phyloP scores from a whole-genome alignment of 2,329 filamentous ascomycete species.

The Hypoxylon sp. region DNA sequence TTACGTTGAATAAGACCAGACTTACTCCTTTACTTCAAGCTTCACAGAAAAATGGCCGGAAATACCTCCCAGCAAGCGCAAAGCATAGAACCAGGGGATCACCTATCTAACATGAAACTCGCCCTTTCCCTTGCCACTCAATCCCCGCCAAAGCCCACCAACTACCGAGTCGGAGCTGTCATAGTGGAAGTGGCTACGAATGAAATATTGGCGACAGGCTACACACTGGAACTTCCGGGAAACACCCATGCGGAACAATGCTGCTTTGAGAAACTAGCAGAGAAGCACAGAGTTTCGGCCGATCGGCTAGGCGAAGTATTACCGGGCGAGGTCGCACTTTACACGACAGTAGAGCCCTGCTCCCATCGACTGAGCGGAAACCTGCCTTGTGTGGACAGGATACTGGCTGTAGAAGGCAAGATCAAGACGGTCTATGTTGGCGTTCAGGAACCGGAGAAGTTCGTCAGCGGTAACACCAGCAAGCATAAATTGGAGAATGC shows the following conservation, averaged over 20 bases:
- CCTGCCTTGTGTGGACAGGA: constrained; percentile 80
- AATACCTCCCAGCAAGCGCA: constrained; percentile 13
- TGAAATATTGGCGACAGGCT: constrained; percentile 80
- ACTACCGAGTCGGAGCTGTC: constrained; percentile 95
- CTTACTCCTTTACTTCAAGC: constrained; percentile 1
- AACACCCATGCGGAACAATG: constrained; percentile 98
- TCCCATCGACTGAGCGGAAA: constrained; percentile 80
- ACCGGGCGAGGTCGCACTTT: constrained; percentile 72
- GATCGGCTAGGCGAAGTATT: constrained; percentile 65
- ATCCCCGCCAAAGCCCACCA: constrained; percentile 87
- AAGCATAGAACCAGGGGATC: constrained; percentile 55
- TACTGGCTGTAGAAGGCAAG: constrained; percentile 70
- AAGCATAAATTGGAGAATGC: constrained; percentile 75
- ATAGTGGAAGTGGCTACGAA: constrained; percentile 71
- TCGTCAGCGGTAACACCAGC: constrained; percentile 85
- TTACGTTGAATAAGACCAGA: neutral
- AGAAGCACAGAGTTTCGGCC: constrained; percentile 62
- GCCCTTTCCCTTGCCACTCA: constrained; percentile 81
- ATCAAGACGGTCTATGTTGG: constrained; percentile 88
- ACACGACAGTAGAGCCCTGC: constrained; percentile 94
- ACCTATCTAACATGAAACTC: constrained; percentile 69
- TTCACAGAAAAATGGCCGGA: constrained; percentile 36
- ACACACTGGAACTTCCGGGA: constrained; percentile 88
- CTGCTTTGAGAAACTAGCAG: constrained; percentile 80
- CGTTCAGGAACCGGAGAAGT: constrained; percentile 88